A percentile compares a stretch with the other conserved stretches of the same genome.
These are phyloP conservation scores for Aristolochia fimbriata DNA, from an alignment of 164 flowering plant species.

Conservation along the genomic window DNA sequence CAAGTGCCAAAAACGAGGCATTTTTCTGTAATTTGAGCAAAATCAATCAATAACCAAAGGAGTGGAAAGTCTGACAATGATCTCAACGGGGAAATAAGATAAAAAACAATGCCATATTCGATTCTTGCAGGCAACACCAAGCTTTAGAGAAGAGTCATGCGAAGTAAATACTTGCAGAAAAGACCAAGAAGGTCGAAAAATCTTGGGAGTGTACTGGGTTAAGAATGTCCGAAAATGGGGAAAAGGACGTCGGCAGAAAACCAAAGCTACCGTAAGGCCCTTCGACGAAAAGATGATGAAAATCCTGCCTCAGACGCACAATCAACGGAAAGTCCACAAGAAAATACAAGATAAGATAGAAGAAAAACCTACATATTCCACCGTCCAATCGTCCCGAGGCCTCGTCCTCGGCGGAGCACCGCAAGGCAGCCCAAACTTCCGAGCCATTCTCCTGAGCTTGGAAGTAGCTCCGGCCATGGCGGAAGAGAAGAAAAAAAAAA, in stretches of 20 bases:
- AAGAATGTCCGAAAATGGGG: neutral
- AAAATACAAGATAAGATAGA: neutral
- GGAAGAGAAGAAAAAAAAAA: neutral
- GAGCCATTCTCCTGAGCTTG: slow-evolving; percentile 16
- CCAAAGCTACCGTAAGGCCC: neutral
- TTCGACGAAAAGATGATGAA: neutral
- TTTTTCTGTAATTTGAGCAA: no score
- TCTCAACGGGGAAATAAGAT: neutral
- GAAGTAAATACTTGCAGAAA: no score
- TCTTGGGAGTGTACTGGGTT: neutral
- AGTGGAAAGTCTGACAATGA: neutral
- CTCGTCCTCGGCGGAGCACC: slow-evolving; percentile 11
- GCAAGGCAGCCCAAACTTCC: slow-evolving; percentile 20
- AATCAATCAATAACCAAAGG: neutral
- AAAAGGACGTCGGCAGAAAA: neutral
- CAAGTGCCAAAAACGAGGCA: neutral
- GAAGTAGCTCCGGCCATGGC: slow-evolving; percentile 12
- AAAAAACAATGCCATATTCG: no score
- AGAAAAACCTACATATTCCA: slow-evolving; percentile 8
- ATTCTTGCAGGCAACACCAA: no score
- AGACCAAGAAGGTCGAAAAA: no score
- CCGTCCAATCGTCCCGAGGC: slow-evolving; percentile 8
- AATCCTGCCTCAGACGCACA: neutral
- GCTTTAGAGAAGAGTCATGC: no score
- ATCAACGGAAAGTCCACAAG: neutral